Evolutionary conservation across 805 yeast genomes (phyloP).

Genomic region (Zygosaccharomyces pseudorouxii): DNA sequence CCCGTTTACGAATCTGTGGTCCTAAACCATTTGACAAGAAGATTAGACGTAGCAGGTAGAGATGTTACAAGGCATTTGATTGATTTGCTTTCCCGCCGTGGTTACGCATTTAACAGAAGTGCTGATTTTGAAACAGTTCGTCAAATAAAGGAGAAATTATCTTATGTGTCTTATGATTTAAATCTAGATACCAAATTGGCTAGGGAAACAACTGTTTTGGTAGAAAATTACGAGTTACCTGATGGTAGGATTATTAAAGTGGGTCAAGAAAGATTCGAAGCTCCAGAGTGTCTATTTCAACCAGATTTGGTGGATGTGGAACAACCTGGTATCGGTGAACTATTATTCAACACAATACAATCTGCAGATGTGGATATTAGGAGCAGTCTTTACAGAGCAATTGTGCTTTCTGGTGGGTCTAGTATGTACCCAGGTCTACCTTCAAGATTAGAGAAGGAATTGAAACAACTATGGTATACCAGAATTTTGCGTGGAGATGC

Average conservation of each 20-base stretch:
- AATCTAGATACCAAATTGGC: constrained; percentile 84
- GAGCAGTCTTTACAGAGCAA: constrained; percentile 80
- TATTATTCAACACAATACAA: constrained; percentile 86
- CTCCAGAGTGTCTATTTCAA: constrained; percentile 78
- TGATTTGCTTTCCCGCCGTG: constrained; percentile 85
- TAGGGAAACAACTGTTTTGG: constrained; percentile 91
- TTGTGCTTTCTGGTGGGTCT: constrained; percentile 95
- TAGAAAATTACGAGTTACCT: constrained; percentile 87
- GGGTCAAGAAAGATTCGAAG: constrained; percentile 87
- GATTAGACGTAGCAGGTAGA: constrained; percentile 96
- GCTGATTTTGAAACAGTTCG: constrained; percentile 99
- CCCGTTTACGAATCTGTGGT: constrained; percentile 97
- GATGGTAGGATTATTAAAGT: constrained; percentile 93
- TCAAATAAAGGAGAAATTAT: constrained; percentile 92
- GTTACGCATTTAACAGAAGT: constrained; percentile 96
- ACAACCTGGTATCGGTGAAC: constrained; percentile 95
- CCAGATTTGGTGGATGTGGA: constrained; percentile 93
- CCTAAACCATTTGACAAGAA: constrained; percentile 85
- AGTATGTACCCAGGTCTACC: constrained; percentile 99
- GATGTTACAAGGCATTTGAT: constrained; percentile 96
- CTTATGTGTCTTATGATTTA: constrained; percentile 92
- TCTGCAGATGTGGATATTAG: constrained; percentile 92
- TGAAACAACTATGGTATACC: constrained; percentile 93
- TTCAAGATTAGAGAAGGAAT: constrained; percentile 88
- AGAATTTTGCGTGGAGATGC: constrained; percentile 85